These are phyloP conservation scores for Rhodotorula diobovata DNA, from an alignment of 768 basidiomycete genomes.

Conservation along the genomic window DNA sequence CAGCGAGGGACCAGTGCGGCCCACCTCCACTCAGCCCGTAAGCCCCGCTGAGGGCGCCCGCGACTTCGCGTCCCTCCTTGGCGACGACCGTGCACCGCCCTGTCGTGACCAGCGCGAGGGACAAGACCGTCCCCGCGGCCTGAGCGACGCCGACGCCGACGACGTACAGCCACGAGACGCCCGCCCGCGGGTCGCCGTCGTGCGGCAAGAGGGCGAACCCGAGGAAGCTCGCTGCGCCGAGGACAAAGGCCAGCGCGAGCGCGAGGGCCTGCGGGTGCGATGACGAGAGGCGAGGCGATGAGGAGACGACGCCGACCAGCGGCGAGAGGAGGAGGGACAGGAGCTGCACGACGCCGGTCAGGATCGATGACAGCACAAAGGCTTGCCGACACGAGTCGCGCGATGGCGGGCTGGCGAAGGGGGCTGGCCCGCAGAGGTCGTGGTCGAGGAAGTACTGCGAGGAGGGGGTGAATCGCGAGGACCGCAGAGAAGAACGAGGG, in stretches of 20 bases:
- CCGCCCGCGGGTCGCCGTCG: constrained; percentile 3
- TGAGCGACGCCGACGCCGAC: constrained; percentile 15
- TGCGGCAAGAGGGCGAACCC: constrained; percentile 3
- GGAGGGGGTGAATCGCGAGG: not conserved
- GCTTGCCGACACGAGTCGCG: constrained; percentile 12
- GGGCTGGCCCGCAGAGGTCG: constrained; percentile 3
- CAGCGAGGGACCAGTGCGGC: not conserved
- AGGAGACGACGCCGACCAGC: constrained; percentile 20
- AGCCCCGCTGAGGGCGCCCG: constrained; percentile 13
- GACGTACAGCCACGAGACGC: constrained; percentile 1
- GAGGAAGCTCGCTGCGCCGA: constrained; percentile 7
- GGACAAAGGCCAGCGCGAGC: constrained; percentile 1
- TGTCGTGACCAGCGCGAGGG: constrained; percentile 21
- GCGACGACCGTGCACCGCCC: not conserved
- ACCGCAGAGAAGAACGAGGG: not conserved
- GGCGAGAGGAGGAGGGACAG: constrained; percentile 32
- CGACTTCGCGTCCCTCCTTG: constrained; percentile 13
- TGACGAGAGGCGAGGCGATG: not conserved
- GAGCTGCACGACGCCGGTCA: constrained; percentile 30
- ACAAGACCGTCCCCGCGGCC: constrained; percentile 22
- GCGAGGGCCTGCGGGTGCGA: constrained; percentile 1
- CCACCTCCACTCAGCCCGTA: constrained; percentile 28
- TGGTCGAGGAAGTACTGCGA: constrained; percentile 14
- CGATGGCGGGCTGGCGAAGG: not conserved
- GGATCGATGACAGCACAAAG: constrained; percentile 21